Evolutionary conservation across 257 asterid species (phyloP).

Genomic region (Solanum lycopersicoides): DNA sequence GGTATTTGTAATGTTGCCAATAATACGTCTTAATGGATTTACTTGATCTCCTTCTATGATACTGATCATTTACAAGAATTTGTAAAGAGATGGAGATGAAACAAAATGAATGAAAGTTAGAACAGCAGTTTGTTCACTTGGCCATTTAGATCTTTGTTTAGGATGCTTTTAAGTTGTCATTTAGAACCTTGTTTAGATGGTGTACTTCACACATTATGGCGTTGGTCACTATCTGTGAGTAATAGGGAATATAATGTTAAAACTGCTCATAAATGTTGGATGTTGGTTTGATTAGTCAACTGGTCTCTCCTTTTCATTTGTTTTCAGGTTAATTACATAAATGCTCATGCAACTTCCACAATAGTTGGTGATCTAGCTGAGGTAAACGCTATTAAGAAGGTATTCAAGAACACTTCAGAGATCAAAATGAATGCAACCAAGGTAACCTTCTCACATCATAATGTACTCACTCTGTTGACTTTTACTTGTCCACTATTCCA

Average conservation of each 20-base stretch:
- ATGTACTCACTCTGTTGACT: neutral
- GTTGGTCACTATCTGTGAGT: neutral
- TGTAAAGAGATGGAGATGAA: neutral
- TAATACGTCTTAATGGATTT: neutral
- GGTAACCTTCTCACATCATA: constrained; percentile 23
- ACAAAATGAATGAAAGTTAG: neutral
- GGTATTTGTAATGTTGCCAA: neutral
- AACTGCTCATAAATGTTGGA: neutral
- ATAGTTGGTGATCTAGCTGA: constrained; percentile 90
- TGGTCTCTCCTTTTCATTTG: neutral
- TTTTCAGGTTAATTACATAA: constrained; percentile 85
- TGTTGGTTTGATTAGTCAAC: neutral
- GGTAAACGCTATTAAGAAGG: constrained; percentile 88
- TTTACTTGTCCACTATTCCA: neutral
- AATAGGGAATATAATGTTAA: neutral
- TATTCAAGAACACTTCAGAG: constrained; percentile 64
- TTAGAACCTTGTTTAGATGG: neutral
- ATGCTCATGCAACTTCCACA: constrained; percentile 95
- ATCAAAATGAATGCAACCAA: constrained; percentile 87
- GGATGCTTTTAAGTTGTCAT: neutral
- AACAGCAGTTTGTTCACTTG: neutral
- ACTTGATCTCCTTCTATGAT: neutral
- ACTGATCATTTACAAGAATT: neutral
- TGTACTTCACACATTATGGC: neutral
- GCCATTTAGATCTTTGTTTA: neutral